A percentile compares a stretch with the other conserved stretches of the same genome.
Evolutionary conservation across 371 early-diverging fungal genomes (phyloP).

Genomic region (Rhizopus delemar): DNA sequence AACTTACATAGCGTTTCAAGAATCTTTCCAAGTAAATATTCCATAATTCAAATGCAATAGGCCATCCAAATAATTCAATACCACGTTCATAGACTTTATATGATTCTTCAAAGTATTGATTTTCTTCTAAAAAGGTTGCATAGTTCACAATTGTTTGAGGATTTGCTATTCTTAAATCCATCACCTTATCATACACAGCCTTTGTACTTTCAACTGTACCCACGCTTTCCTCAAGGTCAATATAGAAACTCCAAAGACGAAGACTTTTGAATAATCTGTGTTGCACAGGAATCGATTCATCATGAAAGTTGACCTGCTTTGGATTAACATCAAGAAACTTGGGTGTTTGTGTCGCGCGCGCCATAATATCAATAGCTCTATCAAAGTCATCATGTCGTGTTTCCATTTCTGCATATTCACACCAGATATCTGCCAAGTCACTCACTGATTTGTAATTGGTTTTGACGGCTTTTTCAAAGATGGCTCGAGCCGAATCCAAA

Average conservation of each 20-base stretch:
- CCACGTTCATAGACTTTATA: constrained; percentile 96
- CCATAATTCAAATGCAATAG: constrained; percentile 97
- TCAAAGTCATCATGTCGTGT: constrained; percentile 72
- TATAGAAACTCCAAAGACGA: constrained; percentile 91
- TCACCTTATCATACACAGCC: constrained; percentile 87
- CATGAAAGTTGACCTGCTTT: constrained; percentile 57
- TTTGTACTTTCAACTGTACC: constrained; percentile 84
- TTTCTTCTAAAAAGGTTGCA: constrained; percentile 86
- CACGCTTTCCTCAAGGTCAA: constrained; percentile 93
- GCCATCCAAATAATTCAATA: constrained; percentile 93
- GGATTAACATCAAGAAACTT: constrained; percentile 40
- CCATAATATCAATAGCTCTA: constrained; percentile 75
- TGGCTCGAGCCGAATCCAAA: constrained; percentile 66
- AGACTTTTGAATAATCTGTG: constrained; percentile 87
- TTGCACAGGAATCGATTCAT: constrained; percentile 74
- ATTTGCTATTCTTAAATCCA: constrained; percentile 93
- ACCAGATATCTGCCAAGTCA: constrained; percentile 91
- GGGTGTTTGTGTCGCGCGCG: constrained; percentile 73
- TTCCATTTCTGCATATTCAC: constrained; percentile 92
- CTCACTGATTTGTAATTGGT: constrained; percentile 79
- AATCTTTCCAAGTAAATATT: constrained; percentile 91
- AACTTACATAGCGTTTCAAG: constrained; percentile 75
- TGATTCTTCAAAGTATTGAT: constrained; percentile 90
- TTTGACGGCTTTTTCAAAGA: constrained; percentile 85
- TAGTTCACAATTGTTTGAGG: constrained; percentile 95